Evolutionary conservation across 192 early-diverging fungal species (phyloP), one percentile per base, ranked within the genome.

Genomic region (Diversispora epigaea): DNA sequence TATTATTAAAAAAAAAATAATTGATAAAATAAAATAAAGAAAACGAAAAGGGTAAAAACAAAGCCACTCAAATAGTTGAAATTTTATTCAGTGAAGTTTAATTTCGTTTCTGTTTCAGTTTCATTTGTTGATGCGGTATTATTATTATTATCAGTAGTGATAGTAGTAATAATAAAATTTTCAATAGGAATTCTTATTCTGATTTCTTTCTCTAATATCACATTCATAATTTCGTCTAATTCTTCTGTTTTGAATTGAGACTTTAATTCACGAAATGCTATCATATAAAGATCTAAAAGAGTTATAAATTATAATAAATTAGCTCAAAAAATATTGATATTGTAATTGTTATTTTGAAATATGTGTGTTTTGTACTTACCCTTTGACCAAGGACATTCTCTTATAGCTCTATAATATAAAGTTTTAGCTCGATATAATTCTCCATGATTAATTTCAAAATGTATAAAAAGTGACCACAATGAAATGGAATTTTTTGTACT

Each of bases 201-300:
- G 8, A 91, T 77, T 57, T 90, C 90, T 69, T 90, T 91, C 68
- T 90, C 89, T 75, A 89, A 83, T 81, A 91, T 88, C 17, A 89
- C 69, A 22, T 79, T 78, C 17, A 83, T 65, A 11, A 89, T 72
- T 41, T 90, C 87, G 55, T 77, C 68, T 54, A 85, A 58, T 73
- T 91, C 90, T 55, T 84, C 80, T 17, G 71, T 76, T 40, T 65
- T 80, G 74, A 86, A 84, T 44, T 71, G 70, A 41, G 60, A 63
- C 40, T 79, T 65, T 25, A 90, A 73, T 32, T 68, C n/a, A 49
- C 80, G 44, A 71, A 89, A 83, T 5, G 83, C 85, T 19, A 88
- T 73, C 77, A 89, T 66, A 73, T 89, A 89, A 15, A 91, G 60
- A 58, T 83, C 86, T 88, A 75, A 25, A 32, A 56, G 41, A 55